Conservation (phyloP, 2,329 filamentous ascomycete species). For the Talaromyces sp. region DNA sequence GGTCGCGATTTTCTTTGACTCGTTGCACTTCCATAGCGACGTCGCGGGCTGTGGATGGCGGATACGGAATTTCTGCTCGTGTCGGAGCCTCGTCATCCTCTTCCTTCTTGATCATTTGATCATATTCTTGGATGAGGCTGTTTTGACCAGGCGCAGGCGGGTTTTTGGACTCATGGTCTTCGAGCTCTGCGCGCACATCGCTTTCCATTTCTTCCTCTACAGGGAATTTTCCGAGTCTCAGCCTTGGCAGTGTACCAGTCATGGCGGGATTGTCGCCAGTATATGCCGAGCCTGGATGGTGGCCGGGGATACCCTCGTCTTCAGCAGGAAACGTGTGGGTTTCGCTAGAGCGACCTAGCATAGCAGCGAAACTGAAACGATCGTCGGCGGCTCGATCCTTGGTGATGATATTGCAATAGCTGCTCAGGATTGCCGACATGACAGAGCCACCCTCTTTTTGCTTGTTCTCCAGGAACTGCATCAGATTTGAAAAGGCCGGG, state of each 20-base stretch:
- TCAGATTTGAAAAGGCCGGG: constrained; percentile 73
- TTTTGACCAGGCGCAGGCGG: constrained; percentile 66
- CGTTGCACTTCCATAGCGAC: constrained; percentile 93
- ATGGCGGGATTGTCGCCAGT: constrained; percentile 52
- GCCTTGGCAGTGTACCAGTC: constrained; percentile 52
- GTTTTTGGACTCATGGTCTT: constrained; percentile 74
- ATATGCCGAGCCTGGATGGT: constrained; percentile 60
- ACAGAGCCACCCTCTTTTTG: constrained; percentile 73
- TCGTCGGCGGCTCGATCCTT: constrained; percentile 56
- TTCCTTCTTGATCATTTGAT: constrained; percentile 81
- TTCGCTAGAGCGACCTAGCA: constrained; percentile 51
- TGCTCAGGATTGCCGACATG: constrained; percentile 67
- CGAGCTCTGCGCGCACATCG: constrained; percentile 81
- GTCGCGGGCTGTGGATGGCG: constrained; percentile 81
- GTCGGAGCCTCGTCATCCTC: constrained; percentile 78
- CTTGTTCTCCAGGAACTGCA: constrained; percentile 86
- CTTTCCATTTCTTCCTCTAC: constrained; percentile 77
- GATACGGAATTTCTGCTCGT: constrained; percentile 75
- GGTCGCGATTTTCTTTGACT: constrained; percentile 85
- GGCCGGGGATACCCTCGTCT: constrained; percentile 65
- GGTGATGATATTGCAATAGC: constrained; percentile 54
- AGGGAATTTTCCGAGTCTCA: constrained; percentile 76
- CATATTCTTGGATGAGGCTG: constrained; percentile 81
- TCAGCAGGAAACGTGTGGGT: constrained; percentile 57
- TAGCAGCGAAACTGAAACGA: constrained; percentile 54